phyloP scores from a whole-genome alignment of 257 asterid species.

The Plantago ovata region DNA sequence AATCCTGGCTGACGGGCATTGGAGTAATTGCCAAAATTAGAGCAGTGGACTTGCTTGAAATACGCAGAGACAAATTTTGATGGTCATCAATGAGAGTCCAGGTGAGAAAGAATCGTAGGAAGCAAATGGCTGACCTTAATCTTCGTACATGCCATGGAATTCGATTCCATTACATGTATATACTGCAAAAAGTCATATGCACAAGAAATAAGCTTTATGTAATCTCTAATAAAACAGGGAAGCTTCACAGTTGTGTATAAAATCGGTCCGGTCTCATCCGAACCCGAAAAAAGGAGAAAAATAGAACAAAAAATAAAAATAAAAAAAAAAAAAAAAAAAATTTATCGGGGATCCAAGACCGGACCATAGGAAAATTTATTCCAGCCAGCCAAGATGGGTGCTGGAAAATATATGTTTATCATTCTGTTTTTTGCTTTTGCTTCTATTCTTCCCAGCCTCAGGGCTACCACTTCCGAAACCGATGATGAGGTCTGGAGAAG shows the following conservation, averaged over 20 bases:
- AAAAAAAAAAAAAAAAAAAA: no score
- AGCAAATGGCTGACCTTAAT: conserved; percentile 29
- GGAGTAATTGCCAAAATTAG: no score
- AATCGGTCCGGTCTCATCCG: no score
- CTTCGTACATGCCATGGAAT: conserved; percentile 1
- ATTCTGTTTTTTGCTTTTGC: conserved; percentile 32
- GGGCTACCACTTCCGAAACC: conserved; percentile 24
- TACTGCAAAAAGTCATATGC: neutral
- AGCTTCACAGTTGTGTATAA: no score
- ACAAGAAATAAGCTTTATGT: no score
- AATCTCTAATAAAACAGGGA: no score
- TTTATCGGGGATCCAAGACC: no score
- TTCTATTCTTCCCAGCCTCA: conserved; percentile 25
- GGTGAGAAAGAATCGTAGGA: neutral
- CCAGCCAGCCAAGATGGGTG: conserved; percentile 27
- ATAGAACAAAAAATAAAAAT: neutral
- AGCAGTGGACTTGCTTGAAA: neutral
- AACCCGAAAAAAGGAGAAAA: no score
- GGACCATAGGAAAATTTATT: no score
- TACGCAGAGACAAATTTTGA: neutral
- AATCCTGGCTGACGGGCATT: no score
- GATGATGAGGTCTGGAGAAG: conserved; percentile 43
- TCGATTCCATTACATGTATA: neutral
- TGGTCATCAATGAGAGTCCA: no score
- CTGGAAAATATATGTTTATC: conserved; percentile 11